Evolutionary conservation across 768 basidiomycete species (phyloP).

Genomic region (Suillus hirtellus): DNA sequence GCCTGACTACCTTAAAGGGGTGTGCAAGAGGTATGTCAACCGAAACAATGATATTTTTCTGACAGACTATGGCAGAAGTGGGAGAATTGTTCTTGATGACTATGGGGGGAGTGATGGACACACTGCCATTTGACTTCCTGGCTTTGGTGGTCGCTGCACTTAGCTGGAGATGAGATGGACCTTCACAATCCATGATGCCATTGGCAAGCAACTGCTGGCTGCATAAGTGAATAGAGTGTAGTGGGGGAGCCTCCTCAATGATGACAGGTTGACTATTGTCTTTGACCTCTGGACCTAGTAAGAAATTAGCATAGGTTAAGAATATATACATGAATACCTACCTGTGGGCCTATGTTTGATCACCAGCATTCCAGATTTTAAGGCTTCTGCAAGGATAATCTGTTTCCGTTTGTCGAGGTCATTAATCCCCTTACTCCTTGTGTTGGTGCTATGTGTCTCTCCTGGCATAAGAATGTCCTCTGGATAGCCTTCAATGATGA

Average conservation of each 20-base stretch:
- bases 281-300: too few species aligned
- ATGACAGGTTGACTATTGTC: too few species aligned
- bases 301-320: too few species aligned
- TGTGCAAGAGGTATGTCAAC: not conserved
- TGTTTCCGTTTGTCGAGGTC: not conserved
- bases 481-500: not conserved
- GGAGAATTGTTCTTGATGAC: not conserved
- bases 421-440: constrained; percentile 4
- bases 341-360: not conserved
- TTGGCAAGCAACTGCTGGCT: not conserved
- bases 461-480: constrained; percentile 3
- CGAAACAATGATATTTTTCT: not conserved
- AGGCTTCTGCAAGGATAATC: not conserved
- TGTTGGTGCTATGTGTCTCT: not conserved
- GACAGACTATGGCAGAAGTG: not conserved
- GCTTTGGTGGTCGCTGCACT: not conserved
- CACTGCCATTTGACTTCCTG: constrained; percentile 16
- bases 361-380: not conserved
- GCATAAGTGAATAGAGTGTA: too few species aligned
- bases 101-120: not conserved
- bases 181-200: not conserved
- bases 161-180: not conserved
- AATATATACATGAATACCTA: not conserved
- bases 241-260: too few species aligned
- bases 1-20: not conserved